Percentiles rank a stretch among this genome's conserved stretches.
phyloP scores from a whole-genome alignment of 345 rosid species.

The Cochlearia excelsa region DNA sequence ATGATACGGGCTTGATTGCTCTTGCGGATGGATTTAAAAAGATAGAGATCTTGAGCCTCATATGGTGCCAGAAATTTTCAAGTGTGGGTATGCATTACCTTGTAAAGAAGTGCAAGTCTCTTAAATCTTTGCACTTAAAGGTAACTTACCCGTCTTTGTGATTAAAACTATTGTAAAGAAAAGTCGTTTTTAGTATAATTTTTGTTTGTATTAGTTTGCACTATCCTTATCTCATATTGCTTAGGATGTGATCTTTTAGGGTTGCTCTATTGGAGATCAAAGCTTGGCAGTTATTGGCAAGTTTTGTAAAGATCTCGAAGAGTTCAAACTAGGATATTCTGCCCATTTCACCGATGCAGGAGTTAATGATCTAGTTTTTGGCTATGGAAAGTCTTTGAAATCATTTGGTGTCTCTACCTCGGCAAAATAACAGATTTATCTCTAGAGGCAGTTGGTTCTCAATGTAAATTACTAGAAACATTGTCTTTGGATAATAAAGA shows the following conservation, averaged over 20 bases:
- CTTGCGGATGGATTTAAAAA: conserved; percentile 64
- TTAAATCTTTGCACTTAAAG: conserved; percentile 81
- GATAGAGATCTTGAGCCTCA: conserved; percentile 71
- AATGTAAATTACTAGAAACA: conserved; percentile 61
- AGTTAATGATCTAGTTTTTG: too few relatives aligned
- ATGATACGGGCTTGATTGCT: conserved; percentile 65
- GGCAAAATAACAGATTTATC: conserved; percentile 72
- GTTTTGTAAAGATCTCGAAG: conserved; percentile 65
- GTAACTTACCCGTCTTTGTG: conserved; percentile 34
- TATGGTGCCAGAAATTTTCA: conserved; percentile 80
- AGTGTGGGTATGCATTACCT: conserved; percentile 62
- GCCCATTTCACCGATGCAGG: conserved; percentile 81
- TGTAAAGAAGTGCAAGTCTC: conserved; percentile 54
- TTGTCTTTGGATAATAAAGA: conserved; percentile 76
- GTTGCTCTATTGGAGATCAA: conserved; percentile 81
- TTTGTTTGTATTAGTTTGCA: too few relatives aligned
- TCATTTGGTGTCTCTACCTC: conserved; percentile 83
- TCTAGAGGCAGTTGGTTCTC: conserved; percentile 65
- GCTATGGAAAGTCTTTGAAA: conserved; percentile 64
- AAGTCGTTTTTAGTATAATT: too few relatives aligned
- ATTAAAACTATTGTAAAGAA: background rate
- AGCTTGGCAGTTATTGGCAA: too few relatives aligned
- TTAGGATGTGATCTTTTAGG: conserved; percentile 44
- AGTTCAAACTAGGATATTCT: conserved; percentile 73
- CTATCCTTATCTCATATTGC: too few relatives aligned